phyloP scores from a whole-genome alignment of 306 rosid species.

The Arachis hypogaea region DNA sequence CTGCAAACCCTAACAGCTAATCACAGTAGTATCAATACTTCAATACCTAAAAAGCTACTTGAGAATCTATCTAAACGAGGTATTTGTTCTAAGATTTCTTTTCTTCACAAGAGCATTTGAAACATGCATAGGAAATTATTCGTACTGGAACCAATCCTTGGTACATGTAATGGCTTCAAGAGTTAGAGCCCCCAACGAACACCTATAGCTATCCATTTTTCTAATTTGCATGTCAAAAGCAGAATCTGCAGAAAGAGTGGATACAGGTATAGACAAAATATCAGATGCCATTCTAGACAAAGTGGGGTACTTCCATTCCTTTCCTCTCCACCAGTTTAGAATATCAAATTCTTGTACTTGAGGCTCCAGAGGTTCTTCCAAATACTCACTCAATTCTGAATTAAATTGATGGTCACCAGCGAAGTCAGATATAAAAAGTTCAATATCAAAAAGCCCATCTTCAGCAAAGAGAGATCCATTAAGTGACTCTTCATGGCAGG shows the following conservation, averaged over 20 bases:
- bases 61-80: constrained; percentile 28
- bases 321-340: constrained; percentile 81
- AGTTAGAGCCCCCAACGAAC: constrained; percentile 61
- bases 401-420: constrained; percentile 57
- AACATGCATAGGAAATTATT: constrained; percentile 51
- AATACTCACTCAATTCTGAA: constrained; percentile 77
- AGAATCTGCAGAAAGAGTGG: constrained; percentile 67
- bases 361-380: constrained; percentile 73
- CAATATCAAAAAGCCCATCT: constrained; percentile 74
- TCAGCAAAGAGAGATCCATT: constrained; percentile 51
- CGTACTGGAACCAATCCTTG: constrained; percentile 76
- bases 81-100: constrained; percentile 47
- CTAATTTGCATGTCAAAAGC: constrained; percentile 66
- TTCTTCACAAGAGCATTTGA: constrained; percentile 53
- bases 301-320: constrained; percentile 65
- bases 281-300: constrained; percentile 87
- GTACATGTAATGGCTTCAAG: constrained; percentile 87
- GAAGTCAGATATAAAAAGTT: constrained; percentile 69
- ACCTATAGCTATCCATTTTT: constrained; percentile 66
- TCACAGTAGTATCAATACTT: constrained; percentile 26
- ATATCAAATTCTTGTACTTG: constrained; percentile 62
- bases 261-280: constrained; percentile 72
- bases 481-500: constrained; percentile 53
- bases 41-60: constrained; percentile 35
- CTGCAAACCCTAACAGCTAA: constrained; percentile 1